Evolutionary conservation across 805 yeast species (phyloP).

Genomic region (Schizosaccharomyces octosporus): DNA sequence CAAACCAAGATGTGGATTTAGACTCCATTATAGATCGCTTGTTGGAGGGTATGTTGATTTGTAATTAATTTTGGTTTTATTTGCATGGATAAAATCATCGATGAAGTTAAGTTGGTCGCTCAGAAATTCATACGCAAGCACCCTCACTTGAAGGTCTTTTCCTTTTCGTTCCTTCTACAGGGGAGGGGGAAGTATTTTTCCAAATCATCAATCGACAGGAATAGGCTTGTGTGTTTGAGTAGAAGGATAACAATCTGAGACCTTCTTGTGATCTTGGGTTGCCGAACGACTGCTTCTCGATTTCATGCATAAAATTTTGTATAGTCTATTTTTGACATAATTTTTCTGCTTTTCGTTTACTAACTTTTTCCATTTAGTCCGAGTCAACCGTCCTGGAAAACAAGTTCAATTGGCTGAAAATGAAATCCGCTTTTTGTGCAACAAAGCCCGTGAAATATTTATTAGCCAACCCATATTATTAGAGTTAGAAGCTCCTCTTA

Average conservation of each 20-base stretch:
- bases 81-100: not conserved
- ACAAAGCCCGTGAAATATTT: slow-evolving; percentile 92
- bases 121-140: no score
- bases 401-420: slow-evolving; percentile 82
- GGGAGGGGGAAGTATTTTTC: no score
- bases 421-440: slow-evolving; percentile 85
- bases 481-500: slow-evolving; percentile 92
- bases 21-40: slow-evolving; percentile 93
- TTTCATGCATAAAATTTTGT: no score
- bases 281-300: no score
- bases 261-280: no score
- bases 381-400: slow-evolving; percentile 96
- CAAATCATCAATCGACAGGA: no score
- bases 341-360: not conserved
- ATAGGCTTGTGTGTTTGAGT: no score
- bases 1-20: slow-evolving; percentile 53
- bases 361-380: slow-evolving; percentile 21
- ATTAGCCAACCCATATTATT: slow-evolving; percentile 89
- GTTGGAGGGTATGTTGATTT: slow-evolving; percentile 25
- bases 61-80: not conserved
- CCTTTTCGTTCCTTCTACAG: no score
- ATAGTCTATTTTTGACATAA: not conserved
- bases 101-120: not conserved
- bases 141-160: no score
- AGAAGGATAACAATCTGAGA: no score